Base-by-base conservation (phyloP, 345 rosid species). In the Eucalyptus viminalis region DNA sequence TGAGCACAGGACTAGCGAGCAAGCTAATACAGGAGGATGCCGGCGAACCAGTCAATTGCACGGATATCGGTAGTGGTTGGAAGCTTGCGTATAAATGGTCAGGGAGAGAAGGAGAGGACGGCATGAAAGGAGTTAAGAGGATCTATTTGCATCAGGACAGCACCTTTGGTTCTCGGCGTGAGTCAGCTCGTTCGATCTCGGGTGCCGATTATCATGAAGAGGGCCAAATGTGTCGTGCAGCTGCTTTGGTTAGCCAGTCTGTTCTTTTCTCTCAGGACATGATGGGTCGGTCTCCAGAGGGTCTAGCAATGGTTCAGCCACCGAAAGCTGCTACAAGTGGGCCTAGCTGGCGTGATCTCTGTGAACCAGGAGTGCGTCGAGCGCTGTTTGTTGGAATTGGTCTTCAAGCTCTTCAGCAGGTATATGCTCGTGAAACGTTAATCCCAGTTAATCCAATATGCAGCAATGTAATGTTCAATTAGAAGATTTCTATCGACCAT, bases 331-430 rank as follows among this genome's bases (percentile, higher is more conserved):
- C 88, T 15, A 40, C 86, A 44, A 88, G 62, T 34, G 92, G 89
- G n/a, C 56, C 91, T 15, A 53, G 88, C 37, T 90, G 90, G 90
- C 27, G 34, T 22, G 91, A 89, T 47, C 91, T 92, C 44, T 89
- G 88, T 14, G 94, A 93, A 86, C 94, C 93, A 34, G 94, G 94
- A 87, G 91, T 92, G 54, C 91, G 90, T 89, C 92, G 91, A 16
- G 93, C 94, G 11, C 90, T 93, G 88, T 24, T 90, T 29, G 94
- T 93, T 86, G 94, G 94, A n/a, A 86, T 92, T 27, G 92, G 90
- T 13, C 90, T 90, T 88, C 94, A 92, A 65, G 34, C 92, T 17
- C 94, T 93, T 56, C 91, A 90, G 80, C 93, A 93, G 93, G 94
- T 93, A 89, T 12, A 40, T 76, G 85, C 85, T 40, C 12, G 85